phyloP scores from a whole-genome alignment of 2,329 filamentous ascomycete species.

The Alternaria sp. region DNA sequence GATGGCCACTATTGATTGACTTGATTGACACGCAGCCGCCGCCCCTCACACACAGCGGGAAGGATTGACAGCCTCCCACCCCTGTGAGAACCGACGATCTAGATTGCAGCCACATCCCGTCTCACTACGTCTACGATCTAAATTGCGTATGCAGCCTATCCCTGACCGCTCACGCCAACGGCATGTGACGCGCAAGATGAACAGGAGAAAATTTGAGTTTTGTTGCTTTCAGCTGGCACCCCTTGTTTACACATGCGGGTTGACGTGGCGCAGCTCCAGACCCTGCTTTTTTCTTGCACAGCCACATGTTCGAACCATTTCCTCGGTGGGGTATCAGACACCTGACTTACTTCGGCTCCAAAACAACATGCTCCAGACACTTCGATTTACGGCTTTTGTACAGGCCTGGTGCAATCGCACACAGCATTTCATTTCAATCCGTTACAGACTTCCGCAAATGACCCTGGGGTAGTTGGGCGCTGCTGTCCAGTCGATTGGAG shows the following conservation, averaged over 20 bases:
- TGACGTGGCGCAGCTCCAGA: conserved; percentile 15
- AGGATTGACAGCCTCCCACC: conserved; percentile 10
- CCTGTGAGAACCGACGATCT: conserved; percentile 19
- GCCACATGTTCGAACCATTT: conserved; percentile 8
- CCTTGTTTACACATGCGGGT: conserved; percentile 23
- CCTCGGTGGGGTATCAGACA: background rate
- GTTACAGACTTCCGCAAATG: background rate
- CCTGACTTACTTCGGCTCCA: background rate
- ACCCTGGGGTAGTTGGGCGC: background rate
- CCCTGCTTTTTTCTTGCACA: conserved; percentile 1
- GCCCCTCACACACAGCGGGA: conserved; percentile 5
- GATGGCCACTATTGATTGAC: conserved; percentile 1
- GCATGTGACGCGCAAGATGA: conserved; percentile 10
- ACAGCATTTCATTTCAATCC: background rate
- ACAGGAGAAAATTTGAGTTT: conserved; percentile 12
- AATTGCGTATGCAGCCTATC: conserved; percentile 18
- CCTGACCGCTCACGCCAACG: conserved; percentile 15
- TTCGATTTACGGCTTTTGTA: background rate
- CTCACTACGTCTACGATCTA: conserved; percentile 10
- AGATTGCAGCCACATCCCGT: conserved; percentile 24
- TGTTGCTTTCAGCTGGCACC: conserved; percentile 26
- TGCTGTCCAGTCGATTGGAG: background rate
- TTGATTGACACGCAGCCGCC: conserved; percentile 13
- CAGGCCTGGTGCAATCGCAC: background rate
- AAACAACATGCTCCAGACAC: background rate